Evolutionary conservation across 225 moss, liverwort and hornwort species (phyloP).

Genomic region (Pleurozium schreberi): DNA sequence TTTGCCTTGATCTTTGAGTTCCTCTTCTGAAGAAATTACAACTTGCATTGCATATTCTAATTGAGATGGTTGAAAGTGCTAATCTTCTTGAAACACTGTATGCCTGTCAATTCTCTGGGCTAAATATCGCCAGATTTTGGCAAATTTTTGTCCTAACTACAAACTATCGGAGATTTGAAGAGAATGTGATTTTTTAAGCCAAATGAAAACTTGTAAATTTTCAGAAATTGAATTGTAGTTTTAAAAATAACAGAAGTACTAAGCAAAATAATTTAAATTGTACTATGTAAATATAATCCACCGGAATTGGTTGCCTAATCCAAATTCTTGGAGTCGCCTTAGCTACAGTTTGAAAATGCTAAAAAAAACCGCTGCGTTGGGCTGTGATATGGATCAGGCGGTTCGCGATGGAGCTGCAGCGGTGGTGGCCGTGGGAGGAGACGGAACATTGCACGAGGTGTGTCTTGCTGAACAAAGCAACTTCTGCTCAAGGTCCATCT

Average conservation of each 20-base stretch:
- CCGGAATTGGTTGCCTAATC: background rate
- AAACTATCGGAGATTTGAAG: background rate
- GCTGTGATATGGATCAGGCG: conserved; percentile 37
- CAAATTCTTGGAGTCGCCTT: background rate
- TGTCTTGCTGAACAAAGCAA: background rate
- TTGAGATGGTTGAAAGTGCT: background rate
- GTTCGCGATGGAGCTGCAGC: conserved; percentile 75
- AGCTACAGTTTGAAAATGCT: background rate
- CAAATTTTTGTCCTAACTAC: background rate
- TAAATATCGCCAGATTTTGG: background rate
- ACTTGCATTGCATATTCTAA: background rate
- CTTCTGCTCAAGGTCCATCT: background rate
- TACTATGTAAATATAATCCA: too few relatives aligned
- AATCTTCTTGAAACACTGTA: background rate
- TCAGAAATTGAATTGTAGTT: background rate
- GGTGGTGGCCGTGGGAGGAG: conserved; percentile 90
- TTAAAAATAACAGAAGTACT: background rate
- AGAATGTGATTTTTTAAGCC: background rate
- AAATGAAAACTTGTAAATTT: too few relatives aligned
- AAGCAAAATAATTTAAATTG: too few relatives aligned
- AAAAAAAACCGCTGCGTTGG: background rate
- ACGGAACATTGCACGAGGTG: conserved; percentile 86
- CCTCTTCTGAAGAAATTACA: background rate
- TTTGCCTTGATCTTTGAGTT: background rate
- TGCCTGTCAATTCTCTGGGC: background rate